Evolutionary conservation across 768 basidiomycete species (phyloP).

Genomic region (Russula earlei): DNA sequence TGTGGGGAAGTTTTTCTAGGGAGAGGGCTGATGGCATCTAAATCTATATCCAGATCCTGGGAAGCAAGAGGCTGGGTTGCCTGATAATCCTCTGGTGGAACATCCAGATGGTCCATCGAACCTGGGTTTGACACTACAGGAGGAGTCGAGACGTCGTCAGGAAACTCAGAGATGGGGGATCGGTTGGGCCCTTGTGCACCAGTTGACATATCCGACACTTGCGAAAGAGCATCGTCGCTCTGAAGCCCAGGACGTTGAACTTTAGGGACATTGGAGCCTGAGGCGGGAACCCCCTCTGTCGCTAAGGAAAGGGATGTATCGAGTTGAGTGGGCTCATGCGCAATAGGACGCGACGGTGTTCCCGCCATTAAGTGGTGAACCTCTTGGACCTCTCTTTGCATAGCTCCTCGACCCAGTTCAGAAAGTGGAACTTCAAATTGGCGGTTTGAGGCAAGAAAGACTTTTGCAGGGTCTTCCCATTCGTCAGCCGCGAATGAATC

Average conservation of each 20-base stretch:
- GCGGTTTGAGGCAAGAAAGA: constrained; percentile 15
- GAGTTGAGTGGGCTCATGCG: not conserved
- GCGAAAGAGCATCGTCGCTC: not conserved
- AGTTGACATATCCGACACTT: not conserved
- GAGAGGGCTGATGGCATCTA: not conserved
- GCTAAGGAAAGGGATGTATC: not conserved
- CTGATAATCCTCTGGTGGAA: constrained; percentile 10
- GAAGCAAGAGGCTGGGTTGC: constrained; percentile 13
- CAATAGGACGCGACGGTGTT: not conserved
- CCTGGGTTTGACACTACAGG: constrained; percentile 11
- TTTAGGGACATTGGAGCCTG: not conserved
- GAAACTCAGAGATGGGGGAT: not conserved
- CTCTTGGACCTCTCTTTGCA: constrained; percentile 9
- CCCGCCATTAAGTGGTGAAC: constrained; percentile 1
- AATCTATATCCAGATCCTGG: constrained; percentile 4
- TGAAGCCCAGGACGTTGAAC: not conserved
- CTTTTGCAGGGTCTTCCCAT: constrained; percentile 16
- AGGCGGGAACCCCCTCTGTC: not conserved
- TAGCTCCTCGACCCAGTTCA: constrained; percentile 36
- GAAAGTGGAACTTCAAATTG: constrained; percentile 45
- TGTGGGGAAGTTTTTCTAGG: not conserved
- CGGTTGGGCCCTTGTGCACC: not conserved
- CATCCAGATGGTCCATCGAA: not conserved
- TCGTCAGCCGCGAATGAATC: constrained; percentile 13
- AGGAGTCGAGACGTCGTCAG: constrained; percentile 7